Conservation (phyloP, 257 asterid genomes). For the Capsicum baccatum region DNA sequence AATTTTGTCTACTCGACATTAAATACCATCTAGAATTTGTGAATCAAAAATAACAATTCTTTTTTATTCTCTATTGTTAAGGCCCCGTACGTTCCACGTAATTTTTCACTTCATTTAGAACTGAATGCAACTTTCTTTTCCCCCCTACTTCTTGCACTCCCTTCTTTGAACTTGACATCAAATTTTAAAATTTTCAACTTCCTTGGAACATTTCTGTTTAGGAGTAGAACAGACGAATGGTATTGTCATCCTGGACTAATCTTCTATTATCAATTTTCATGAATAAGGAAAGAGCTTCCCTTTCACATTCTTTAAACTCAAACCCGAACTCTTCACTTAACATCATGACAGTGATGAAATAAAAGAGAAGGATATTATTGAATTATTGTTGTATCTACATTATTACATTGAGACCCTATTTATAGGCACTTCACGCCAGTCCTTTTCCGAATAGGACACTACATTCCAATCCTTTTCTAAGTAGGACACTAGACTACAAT, state of each 20-base stretch:
- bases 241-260: not conserved
- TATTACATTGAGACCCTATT: no score
- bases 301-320: not conserved
- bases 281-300: conserved; percentile 8
- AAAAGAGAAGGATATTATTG: no score
- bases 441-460: no score
- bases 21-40: not conserved
- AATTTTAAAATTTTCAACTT: not conserved
- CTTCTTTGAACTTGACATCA: conserved; percentile 1
- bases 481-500: no score
- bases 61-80: not conserved
- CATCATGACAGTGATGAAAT: not conserved
- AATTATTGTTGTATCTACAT: no score
- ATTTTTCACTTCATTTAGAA: conserved; percentile 1
- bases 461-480: no score
- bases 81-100: not conserved
- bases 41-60: not conserved
- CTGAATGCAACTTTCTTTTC: not conserved
- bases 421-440: no score
- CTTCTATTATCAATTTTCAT: conserved; percentile 6
- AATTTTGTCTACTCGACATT: not conserved
- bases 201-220: not conserved
- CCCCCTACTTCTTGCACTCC: not conserved
- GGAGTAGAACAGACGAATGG: not conserved
- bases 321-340: not conserved